phyloP scores from a whole-genome alignment of 257 asterid species.

The Solanum chiquidenum region DNA sequence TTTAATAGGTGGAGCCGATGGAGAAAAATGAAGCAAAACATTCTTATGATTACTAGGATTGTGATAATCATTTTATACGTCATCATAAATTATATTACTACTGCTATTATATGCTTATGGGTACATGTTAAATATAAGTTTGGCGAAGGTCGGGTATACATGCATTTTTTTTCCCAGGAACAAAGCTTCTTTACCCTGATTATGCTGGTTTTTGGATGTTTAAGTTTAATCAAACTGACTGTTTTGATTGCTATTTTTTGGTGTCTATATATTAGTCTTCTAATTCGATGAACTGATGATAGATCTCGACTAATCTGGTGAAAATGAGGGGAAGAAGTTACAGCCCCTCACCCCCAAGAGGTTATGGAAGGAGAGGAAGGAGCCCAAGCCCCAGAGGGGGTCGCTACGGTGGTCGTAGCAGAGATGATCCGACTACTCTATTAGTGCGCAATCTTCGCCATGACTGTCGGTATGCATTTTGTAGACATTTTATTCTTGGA shows the following conservation, averaged over 20 bases:
- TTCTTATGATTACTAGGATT: not conserved
- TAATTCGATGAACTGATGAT: not conserved
- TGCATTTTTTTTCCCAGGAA: not conserved
- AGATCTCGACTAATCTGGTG: not conserved
- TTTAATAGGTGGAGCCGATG: not conserved
- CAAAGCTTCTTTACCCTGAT: not conserved
- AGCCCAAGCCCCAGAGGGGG: constrained; percentile 73
- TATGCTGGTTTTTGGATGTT: not conserved
- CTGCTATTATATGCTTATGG: not conserved
- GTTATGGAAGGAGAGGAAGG: constrained; percentile 77
- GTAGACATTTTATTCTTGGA: not conserved
- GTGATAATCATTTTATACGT: not conserved
- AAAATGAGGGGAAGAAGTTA: constrained; percentile 88
- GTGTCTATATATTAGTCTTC: not conserved
- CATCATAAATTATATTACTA: not conserved
- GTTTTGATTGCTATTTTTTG: not conserved
- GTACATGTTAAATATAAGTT: not conserved
- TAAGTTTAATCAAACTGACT: not conserved
- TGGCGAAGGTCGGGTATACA: not conserved
- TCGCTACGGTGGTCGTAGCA: constrained; percentile 30
- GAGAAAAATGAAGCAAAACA: not conserved
- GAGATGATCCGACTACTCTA: constrained; percentile 79
- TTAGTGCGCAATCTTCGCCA: constrained; percentile 90
- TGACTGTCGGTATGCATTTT: constrained; percentile 61
- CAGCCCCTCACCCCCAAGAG: constrained; percentile 76